Conservation (phyloP, 208 protist species). For the Wallacemonas sp. region DNA sequence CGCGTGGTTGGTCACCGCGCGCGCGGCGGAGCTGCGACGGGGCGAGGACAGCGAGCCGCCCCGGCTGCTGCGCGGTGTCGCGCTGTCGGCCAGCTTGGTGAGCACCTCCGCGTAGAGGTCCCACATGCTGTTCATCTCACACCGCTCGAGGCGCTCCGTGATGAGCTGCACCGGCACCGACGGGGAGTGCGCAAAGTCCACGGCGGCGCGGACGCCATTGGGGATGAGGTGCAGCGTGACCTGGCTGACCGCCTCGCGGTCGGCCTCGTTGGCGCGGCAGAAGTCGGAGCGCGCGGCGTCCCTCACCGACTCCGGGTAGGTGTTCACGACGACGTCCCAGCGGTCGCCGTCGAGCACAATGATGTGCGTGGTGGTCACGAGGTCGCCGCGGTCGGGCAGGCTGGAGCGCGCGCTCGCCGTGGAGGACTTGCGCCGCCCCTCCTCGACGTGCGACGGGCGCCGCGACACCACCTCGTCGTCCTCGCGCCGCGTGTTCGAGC, state of each 20-base stretch:
- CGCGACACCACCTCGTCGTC: not conserved
- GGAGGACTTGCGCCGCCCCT: not conserved
- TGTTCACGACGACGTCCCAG: constrained; percentile 2
- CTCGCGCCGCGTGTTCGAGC: too few species aligned
- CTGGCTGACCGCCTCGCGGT: not conserved
- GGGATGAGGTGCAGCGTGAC: constrained; percentile 1
- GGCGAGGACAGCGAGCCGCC: not conserved
- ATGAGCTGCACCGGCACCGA: constrained; percentile 3
- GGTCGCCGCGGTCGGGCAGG: not conserved
- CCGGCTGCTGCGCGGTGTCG: not conserved
- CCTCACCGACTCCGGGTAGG: constrained; percentile 16
- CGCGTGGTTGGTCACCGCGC: constrained; percentile 8
- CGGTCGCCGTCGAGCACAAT: constrained; percentile 7
- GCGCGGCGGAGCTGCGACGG: not conserved
- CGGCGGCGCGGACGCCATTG: not conserved
- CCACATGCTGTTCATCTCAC: constrained; percentile 13
- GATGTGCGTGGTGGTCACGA: not conserved
- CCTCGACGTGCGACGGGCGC: constrained; percentile 4
- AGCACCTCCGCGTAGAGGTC: not conserved
- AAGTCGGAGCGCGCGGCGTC: constrained; percentile 8
- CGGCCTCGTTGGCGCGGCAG: constrained; percentile 6
- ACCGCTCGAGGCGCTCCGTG: constrained; percentile 1
- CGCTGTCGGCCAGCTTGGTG: not conserved
- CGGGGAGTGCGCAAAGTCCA: constrained; percentile 12
- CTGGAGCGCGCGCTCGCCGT: not conserved